Evolutionary conservation across 208 protist genomes (phyloP), one percentile per base, ranked within the genome.

Genomic region (Leptomonas pyrrhocoris): DNA sequence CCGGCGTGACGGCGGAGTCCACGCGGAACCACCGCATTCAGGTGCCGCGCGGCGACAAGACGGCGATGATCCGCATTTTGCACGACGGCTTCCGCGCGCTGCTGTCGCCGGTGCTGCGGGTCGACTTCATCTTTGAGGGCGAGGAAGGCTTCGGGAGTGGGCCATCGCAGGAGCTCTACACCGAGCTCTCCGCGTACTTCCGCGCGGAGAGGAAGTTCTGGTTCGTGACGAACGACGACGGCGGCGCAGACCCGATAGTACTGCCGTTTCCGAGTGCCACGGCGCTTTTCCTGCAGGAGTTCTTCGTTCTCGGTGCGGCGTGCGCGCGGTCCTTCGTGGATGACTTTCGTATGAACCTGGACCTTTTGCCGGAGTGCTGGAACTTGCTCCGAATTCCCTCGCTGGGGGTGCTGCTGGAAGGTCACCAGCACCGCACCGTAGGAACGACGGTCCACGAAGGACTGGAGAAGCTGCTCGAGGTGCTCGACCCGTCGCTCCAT

Each of bases 151-250:
- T 85, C 5, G 92, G 92, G 45, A 89, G 83, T 23, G 92, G 92
- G 0, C 92, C 92, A 1, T 94, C 92, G 43, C 92, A 94, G 68
- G 89, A 96, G 73, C 66, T 96, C 19, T 96, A 96, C 77, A 74
- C 88, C 11, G 86, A 94, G 65, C 64, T 96, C 9, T 93, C 84
- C 13, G 61, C 51, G 0, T 60, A 79, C 45, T 88, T 88, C 67
- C 65, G 64, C n/a, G 43, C 40, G 0, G 56, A 74, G 48, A 46
- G 18, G 40, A 57, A 65, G 19, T 56, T 96, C 19, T 96, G 92
- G 92, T 88, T 85, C 58, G 28, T 66, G 21, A 78, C 49, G 8
- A 83, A 92, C 60, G 90, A 92, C 60, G 80, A 84, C n/a, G 61
- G 62, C 56, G 67, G 66, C 30, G 69, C 69, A 4, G 65, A 72